These are phyloP conservation scores for Apiospora aurea DNA, from an alignment of 2,329 filamentous ascomycete species.

Conservation along the genomic window DNA sequence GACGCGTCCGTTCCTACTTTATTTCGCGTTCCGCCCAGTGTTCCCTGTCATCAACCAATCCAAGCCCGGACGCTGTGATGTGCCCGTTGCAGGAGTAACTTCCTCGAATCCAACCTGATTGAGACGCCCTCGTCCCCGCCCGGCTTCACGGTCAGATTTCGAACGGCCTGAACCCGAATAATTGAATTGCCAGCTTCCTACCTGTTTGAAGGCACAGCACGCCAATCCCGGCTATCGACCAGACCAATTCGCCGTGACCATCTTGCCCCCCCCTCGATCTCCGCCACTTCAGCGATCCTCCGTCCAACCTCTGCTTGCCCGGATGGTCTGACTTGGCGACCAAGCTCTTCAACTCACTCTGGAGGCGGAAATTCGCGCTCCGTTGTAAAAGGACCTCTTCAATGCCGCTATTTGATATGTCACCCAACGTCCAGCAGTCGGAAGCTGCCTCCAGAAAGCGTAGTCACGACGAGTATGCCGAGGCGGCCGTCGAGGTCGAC, in stretches of 20 bases:
- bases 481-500: conserved; percentile 34
- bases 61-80: not conserved
- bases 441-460: conserved; percentile 53
- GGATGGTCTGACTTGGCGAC: not conserved
- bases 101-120: conserved; percentile 19
- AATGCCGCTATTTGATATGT: conserved; percentile 58
- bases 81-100: not conserved
- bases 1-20: conserved; percentile 14
- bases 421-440: conserved; percentile 55
- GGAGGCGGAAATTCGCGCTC: conserved; percentile 15
- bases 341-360: not conserved
- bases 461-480: conserved; percentile 51
- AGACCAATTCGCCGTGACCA: not conserved
- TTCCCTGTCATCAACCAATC: conserved; percentile 12
- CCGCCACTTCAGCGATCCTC: not conserved
- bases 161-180: not conserved
- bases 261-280: not conserved
- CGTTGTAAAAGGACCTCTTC: conserved; percentile 21
- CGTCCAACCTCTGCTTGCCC: not conserved
- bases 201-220: not conserved
- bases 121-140: not conserved
- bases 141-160: not conserved
- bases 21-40: not conserved
- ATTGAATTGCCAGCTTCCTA: not conserved
- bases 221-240: not conserved